Base-by-base conservation (phyloP, 2,329 filamentous ascomycete genomes). In the Fusarium sp. region DNA sequence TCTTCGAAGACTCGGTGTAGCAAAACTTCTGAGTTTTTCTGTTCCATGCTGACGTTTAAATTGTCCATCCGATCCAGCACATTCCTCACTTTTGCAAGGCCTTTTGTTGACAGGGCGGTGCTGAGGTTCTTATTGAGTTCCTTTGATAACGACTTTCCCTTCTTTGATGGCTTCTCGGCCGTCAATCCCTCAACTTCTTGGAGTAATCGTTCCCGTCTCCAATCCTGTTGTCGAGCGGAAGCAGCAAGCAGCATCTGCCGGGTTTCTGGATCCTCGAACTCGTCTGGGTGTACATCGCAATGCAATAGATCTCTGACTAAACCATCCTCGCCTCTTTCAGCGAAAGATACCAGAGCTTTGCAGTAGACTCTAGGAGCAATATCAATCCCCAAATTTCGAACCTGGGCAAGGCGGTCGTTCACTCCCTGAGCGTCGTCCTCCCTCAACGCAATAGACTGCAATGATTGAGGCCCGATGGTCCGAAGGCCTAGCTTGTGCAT, bases 371-470 rank as follows among this genome's bases (percentile, higher is more conserved):
- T 87, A 6, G 81, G 75, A 4, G 84, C 81, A 25, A 92, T 78
- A 1, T 80, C 78, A 27, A 97, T 90, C 0, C 85, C 86, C 6
- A 85, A 78, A 47, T 80, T 76, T 57, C 83, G 78, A 4, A 97
- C 78, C 49, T 86, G 81, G 23, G 80, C 72, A 23, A 96, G 81
- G 29, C 86, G 84, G 1, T 77, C 72, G 21, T 80, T 70, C n/a
- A 95, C 78, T 7, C 80, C 82, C 29, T 81, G 76, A 0, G 85
- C 73, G 9, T 82, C 82, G 2, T 78, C 73, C 48, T 90, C 85
- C 68, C 91, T 83, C 10, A 89, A 74, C 4, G 88, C 91, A 73
- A 97, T 86, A 41, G 93, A 88, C 63, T 93, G 89, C 17, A 97
- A 73, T 4, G 92, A 90, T 15, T 89, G 77, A 0, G 92, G 89